phyloP scores from a whole-genome alignment of 1,284 basidiomycete genomes.

The Schizopora paradoxa region DNA sequence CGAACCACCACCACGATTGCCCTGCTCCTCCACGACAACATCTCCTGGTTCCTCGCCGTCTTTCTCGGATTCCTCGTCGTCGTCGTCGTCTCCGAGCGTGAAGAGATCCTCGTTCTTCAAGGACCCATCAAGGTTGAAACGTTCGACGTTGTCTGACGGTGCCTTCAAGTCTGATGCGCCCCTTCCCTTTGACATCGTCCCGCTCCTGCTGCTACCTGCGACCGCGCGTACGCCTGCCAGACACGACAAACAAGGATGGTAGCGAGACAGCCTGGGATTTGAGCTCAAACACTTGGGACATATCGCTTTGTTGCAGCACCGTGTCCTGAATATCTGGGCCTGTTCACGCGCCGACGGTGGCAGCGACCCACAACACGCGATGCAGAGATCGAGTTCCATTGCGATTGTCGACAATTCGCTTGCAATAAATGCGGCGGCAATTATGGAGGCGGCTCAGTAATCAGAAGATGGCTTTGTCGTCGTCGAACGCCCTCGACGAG shows the following conservation, averaged over 20 bases:
- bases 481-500: too few species aligned
- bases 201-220: conserved; percentile 17
- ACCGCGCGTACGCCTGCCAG: conserved; percentile 51
- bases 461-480: too few species aligned
- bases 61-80: conserved; percentile 38
- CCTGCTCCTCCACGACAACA: conserved; percentile 2
- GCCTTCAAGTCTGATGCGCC: conserved; percentile 2
- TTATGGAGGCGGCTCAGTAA: too few species aligned
- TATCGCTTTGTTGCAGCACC: conserved; percentile 55
- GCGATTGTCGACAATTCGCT: background rate
- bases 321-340: conserved; percentile 38
- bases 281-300: conserved; percentile 46
- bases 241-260: conserved; percentile 62
- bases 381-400: conserved; percentile 37
- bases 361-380: conserved; percentile 60
- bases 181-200: conserved; percentile 4
- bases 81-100: conserved; percentile 56
- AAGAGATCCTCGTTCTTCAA: conserved; percentile 56
- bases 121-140: conserved; percentile 47
- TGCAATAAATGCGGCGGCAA: too few species aligned
- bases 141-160: background rate
- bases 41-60: too few species aligned
- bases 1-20: conserved; percentile 5
- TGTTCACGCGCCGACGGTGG: conserved; percentile 31
- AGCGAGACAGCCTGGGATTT: conserved; percentile 56